Conservation (phyloP, 2,329 filamentous ascomycete genomes). For the Neophaeococcomyces aloes region DNA sequence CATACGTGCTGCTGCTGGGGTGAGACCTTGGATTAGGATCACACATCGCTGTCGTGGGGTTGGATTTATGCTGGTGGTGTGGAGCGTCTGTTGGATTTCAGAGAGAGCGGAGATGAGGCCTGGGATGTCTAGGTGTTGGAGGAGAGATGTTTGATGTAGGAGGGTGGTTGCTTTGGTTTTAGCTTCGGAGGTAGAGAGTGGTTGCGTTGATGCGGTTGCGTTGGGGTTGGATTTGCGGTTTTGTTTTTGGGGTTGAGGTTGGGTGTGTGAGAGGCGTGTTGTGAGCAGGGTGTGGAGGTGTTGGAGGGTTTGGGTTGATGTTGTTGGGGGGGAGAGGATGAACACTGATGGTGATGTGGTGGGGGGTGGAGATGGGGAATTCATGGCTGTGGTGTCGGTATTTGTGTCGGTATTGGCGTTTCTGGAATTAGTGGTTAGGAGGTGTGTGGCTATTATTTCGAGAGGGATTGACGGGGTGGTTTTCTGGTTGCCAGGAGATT, state of each 20-base stretch:
- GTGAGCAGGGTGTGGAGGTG: slow-evolving; percentile 7
- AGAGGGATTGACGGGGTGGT: background rate
- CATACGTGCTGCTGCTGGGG: slow-evolving; percentile 7
- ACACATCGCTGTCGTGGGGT: background rate
- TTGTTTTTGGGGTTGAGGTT: background rate
- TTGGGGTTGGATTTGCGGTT: background rate
- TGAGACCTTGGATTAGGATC: slow-evolving; percentile 14
- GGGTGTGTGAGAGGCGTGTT: slow-evolving; percentile 7
- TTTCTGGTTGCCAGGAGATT: no score
- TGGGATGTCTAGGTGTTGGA: slow-evolving; percentile 17
- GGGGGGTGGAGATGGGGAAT: no score
- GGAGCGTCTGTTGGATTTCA: slow-evolving; percentile 10
- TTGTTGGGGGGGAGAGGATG: slow-evolving; percentile 1
- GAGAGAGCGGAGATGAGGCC: slow-evolving; percentile 13
- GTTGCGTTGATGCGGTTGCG: background rate
- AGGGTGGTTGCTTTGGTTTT: no score
- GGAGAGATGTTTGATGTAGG: slow-evolving; percentile 11
- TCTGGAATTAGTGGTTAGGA: no score
- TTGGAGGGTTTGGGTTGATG: background rate
- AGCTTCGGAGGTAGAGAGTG: slow-evolving; percentile 2
- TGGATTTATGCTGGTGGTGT: background rate
- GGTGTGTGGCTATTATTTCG: slow-evolving; percentile 10
- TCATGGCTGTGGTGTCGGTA: no score
- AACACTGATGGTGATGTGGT: slow-evolving; percentile 8
- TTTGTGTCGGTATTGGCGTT: no score